Conservation (phyloP, 768 basidiomycete species). For the Naematelia encephala region DNA sequence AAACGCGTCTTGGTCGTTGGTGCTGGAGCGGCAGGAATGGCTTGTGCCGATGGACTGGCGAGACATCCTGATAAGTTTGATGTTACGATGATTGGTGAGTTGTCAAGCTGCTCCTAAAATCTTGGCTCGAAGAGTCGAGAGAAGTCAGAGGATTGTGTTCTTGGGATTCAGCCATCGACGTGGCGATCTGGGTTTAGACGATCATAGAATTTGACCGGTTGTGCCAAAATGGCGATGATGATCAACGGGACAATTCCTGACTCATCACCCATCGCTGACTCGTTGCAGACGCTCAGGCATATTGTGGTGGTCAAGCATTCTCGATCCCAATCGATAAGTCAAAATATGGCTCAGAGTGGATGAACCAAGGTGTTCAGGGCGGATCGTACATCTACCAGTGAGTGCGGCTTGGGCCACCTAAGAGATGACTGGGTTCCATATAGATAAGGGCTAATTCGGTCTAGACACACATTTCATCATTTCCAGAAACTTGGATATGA, state of each 20-base stretch:
- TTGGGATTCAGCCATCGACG: too few relatives aligned
- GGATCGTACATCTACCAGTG: constrained; percentile 39
- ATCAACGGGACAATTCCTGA: too few relatives aligned
- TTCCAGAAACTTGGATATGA: constrained; percentile 51
- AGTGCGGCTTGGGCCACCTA: background rate
- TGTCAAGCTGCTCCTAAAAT: background rate
- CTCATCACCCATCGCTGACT: background rate
- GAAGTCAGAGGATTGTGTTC: background rate
- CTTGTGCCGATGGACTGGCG: constrained; percentile 52
- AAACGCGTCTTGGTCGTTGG: constrained; percentile 54
- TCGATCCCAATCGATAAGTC: constrained; percentile 52
- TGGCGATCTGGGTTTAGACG: too few relatives aligned
- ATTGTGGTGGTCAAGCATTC: constrained; percentile 55
- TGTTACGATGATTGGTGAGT: constrained; percentile 50
- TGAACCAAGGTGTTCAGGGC: constrained; percentile 55
- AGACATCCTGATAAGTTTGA: constrained; percentile 53
- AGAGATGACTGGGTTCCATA: background rate
- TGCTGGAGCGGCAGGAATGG: constrained; percentile 54
- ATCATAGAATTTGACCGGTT: too few relatives aligned
- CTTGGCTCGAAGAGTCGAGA: background rate
- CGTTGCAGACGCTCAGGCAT: constrained; percentile 45
- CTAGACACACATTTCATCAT: constrained; percentile 52
- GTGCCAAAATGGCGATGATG: too few relatives aligned
- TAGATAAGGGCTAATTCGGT: background rate
- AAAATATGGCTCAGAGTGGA: constrained; percentile 34